Conservation (phyloP, 192 early-diverging fungal genomes). For the Linnemannia schmuckeri region DNA sequence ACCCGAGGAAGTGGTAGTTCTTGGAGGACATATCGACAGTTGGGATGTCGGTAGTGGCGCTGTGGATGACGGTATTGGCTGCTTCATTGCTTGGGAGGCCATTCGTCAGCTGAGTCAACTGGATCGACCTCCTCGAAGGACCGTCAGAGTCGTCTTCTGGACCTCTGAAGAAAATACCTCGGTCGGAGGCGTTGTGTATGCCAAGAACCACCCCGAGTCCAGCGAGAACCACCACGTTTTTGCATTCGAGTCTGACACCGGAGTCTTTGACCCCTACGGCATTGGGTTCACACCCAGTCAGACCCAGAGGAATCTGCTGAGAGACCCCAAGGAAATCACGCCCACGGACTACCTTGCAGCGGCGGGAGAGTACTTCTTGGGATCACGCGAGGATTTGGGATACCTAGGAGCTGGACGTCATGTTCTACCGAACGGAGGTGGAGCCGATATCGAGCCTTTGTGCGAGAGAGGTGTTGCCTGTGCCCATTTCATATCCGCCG, state of each 20-base stretch:
- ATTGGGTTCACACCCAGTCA: slow-evolving; percentile 55
- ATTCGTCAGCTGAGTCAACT: slow-evolving; percentile 46
- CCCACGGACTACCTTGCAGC: slow-evolving; percentile 20
- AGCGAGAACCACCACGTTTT: slow-evolving; percentile 57
- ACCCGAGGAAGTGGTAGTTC: slow-evolving; percentile 65
- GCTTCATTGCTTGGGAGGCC: slow-evolving; percentile 61
- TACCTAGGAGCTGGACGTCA: slow-evolving; percentile 59
- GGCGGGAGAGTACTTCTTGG: slow-evolving; percentile 44
- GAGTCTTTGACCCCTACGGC: slow-evolving; percentile 73
- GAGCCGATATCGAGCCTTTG: slow-evolving; percentile 64
- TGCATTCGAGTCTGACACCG: slow-evolving; percentile 71
- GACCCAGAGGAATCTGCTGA: neutral
- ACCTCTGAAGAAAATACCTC: slow-evolving; percentile 69
- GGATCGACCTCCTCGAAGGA: slow-evolving; percentile 53
- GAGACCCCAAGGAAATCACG: neutral
- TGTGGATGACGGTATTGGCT: slow-evolving; percentile 70
- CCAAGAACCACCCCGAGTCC: slow-evolving; percentile 35
- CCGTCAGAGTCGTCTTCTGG: slow-evolving; percentile 71
- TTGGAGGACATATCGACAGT: slow-evolving; percentile 67
- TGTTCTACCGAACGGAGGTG: slow-evolving; percentile 53
- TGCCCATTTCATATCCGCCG: slow-evolving; percentile 58
- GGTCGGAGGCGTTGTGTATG: slow-evolving; percentile 63
- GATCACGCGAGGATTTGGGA: slow-evolving; percentile 42
- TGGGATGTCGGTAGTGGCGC: slow-evolving; percentile 65
- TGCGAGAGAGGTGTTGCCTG: slow-evolving; percentile 69